Percentiles rank a stretch among this genome's conserved stretches.
Evolutionary conservation across 2,329 filamentous ascomycete genomes (phyloP).

Genomic region (Fusarium nanum): DNA sequence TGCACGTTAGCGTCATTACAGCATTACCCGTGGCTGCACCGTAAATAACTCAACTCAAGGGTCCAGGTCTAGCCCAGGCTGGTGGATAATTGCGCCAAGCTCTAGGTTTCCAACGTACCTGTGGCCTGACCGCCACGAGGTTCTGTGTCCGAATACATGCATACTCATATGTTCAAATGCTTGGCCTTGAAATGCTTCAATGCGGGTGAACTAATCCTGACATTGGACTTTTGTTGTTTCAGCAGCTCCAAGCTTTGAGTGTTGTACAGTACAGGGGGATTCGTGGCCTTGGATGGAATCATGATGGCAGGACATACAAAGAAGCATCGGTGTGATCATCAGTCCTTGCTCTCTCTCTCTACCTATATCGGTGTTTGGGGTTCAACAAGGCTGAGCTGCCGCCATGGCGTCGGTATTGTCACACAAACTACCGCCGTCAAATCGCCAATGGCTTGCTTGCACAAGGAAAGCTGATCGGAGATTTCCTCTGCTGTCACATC

Average conservation of each 20-base stretch:
- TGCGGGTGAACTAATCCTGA: neutral
- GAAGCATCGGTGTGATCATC: neutral
- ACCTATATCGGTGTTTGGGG: constrained; percentile 6
- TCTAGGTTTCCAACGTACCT: constrained; percentile 7
- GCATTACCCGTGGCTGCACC: constrained; percentile 6
- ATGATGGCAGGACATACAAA: neutral
- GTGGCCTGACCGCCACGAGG: constrained; percentile 25
- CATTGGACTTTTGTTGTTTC: neutral
- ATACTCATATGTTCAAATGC: neutral
- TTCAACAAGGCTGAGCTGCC: constrained; percentile 39
- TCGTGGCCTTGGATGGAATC: neutral
- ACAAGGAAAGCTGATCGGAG: constrained; percentile 9
- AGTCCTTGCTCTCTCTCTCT: neutral
- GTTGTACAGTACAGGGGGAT: neutral
- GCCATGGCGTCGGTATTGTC: constrained; percentile 30
- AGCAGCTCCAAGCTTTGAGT: neutral
- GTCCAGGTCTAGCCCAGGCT: constrained; percentile 32
- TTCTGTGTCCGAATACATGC: neutral
- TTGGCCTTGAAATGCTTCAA: constrained; percentile 9
- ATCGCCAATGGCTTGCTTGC: neutral
- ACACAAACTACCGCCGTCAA: constrained; percentile 7
- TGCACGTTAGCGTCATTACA: constrained; percentile 13
- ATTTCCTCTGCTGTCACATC: constrained; percentile 11
- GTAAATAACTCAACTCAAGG: constrained; percentile 32
- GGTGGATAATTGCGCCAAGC: constrained; percentile 16